A percentile compares a stretch with the other conserved stretches of the same genome.
Evolutionary conservation across 768 basidiomycete species (phyloP).

Genomic region (Boletus subcaerulescens): DNA sequence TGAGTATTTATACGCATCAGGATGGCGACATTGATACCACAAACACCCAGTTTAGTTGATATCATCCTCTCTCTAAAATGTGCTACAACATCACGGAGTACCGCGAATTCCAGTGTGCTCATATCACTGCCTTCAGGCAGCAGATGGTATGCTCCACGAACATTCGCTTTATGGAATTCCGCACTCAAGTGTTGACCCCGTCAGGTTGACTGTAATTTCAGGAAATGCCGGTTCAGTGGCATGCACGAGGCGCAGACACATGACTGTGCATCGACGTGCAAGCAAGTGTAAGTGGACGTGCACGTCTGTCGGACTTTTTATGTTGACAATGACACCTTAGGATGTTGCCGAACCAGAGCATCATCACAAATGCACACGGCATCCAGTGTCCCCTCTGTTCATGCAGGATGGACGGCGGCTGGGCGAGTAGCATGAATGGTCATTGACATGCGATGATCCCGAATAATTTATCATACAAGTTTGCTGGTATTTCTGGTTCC

Average conservation of each 20-base stretch:
- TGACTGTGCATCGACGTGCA: slow-evolving; percentile 37
- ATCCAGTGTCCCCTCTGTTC: slow-evolving; percentile 17
- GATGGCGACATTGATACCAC: not conserved
- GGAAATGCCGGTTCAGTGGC: slow-evolving; percentile 39
- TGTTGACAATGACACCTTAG: slow-evolving; percentile 18
- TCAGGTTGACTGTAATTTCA: slow-evolving; percentile 49
- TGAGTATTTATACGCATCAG: slow-evolving; percentile 23
- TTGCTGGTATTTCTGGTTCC: not conserved
- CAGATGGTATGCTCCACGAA: slow-evolving; percentile 32
- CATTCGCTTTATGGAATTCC: not conserved
- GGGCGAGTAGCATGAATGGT: too few species aligned
- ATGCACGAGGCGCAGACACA: slow-evolving; percentile 34
- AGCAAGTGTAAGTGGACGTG: slow-evolving; percentile 33
- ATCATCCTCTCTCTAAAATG: slow-evolving; percentile 21
- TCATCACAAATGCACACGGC: slow-evolving; percentile 22
- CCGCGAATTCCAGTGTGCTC: slow-evolving; percentile 33
- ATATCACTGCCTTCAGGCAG: slow-evolving; percentile 27
- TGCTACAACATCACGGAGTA: slow-evolving; percentile 35
- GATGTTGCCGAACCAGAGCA: slow-evolving; percentile 27
- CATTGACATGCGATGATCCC: slow-evolving; percentile 13
- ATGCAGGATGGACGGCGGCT: slow-evolving; percentile 20
- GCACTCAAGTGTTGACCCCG: not conserved
- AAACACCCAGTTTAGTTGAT: slow-evolving; percentile 5
- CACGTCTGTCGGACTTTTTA: not conserved
- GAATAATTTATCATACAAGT: not conserved